phyloP scores from a whole-genome alignment of 202 grass and related monocot species.

The Cymbopogon flexuosus region DNA sequence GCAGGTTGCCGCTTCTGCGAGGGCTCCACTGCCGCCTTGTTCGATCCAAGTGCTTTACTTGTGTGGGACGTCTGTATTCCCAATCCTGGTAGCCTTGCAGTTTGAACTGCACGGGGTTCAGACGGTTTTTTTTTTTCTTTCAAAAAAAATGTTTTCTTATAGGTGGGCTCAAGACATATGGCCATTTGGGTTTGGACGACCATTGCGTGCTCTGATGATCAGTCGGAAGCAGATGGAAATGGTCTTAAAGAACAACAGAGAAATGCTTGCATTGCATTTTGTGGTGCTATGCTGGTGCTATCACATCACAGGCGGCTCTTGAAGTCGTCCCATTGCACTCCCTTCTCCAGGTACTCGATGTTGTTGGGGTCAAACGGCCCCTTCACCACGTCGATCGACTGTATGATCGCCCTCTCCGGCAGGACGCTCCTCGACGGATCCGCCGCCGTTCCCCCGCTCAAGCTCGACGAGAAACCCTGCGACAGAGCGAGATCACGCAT shows the following conservation, averaged over 20 bases:
- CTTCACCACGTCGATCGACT: conserved; percentile 60
- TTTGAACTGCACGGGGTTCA: background rate
- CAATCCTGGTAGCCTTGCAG: background rate
- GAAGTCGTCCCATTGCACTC: conserved; percentile 53
- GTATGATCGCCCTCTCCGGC: conserved; percentile 64
- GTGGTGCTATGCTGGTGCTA: background rate
- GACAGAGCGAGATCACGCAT: background rate
- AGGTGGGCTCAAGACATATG: background rate
- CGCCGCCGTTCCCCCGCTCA: conserved; percentile 51
- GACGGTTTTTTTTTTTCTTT: background rate
- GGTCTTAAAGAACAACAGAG: background rate
- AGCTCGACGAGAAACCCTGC: conserved; percentile 82
- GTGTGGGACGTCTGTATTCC: background rate
- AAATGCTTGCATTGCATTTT: no score
- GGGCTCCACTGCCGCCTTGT: background rate
- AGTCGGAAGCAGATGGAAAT: background rate
- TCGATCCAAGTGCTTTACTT: background rate
- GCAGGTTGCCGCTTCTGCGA: background rate
- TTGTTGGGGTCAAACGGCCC: conserved; percentile 66
- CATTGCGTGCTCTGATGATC: background rate
- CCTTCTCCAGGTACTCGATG: conserved; percentile 73
- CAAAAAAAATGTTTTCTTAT: no score
- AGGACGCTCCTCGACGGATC: conserved; percentile 69
- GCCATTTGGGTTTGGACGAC: background rate
- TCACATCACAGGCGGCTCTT: conserved; percentile 37